Percentiles rank a stretch among this genome's conserved stretches.
Conservation (phyloP, 1,284 basidiomycete genomes). For the Xanthoconium separans region DNA sequence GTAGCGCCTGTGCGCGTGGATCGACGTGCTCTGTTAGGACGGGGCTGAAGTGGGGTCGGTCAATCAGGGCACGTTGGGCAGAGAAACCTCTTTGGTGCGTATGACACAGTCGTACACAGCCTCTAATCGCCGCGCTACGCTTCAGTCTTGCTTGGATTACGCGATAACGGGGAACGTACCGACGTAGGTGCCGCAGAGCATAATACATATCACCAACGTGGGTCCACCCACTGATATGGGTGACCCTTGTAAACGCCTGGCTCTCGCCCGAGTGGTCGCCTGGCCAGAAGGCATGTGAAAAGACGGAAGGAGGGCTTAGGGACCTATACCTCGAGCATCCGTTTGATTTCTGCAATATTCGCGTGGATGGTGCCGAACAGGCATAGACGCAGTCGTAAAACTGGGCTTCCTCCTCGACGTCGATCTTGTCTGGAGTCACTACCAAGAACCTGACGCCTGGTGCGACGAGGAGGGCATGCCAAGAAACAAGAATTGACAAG, state of each 20-base stretch:
- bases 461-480: constrained; percentile 21
- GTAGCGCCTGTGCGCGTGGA: constrained; percentile 71
- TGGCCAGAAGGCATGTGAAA: constrained; percentile 62
- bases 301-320: constrained; percentile 52
- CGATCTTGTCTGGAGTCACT: constrained; percentile 37
- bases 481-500: neutral
- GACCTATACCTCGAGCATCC: constrained; percentile 24
- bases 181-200: constrained; percentile 59
- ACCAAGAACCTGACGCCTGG: constrained; percentile 26
- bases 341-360: constrained; percentile 22
- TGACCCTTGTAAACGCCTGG: constrained; percentile 56
- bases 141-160: neutral
- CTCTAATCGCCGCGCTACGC: no score
- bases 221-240: constrained; percentile 66
- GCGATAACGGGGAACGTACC: constrained; percentile 39
- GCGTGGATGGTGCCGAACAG: neutral
- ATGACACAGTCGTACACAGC: constrained; percentile 65
- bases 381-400: constrained; percentile 40
- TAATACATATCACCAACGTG: constrained; percentile 63
- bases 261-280: constrained; percentile 56
- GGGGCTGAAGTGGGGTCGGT: neutral
- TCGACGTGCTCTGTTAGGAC: constrained; percentile 48
- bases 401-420: constrained; percentile 47
- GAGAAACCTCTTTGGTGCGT: constrained; percentile 53
- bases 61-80: no score